Evolutionary conservation across 257 asterid species (phyloP).

Genomic region (Cynanchum wilfordii): DNA sequence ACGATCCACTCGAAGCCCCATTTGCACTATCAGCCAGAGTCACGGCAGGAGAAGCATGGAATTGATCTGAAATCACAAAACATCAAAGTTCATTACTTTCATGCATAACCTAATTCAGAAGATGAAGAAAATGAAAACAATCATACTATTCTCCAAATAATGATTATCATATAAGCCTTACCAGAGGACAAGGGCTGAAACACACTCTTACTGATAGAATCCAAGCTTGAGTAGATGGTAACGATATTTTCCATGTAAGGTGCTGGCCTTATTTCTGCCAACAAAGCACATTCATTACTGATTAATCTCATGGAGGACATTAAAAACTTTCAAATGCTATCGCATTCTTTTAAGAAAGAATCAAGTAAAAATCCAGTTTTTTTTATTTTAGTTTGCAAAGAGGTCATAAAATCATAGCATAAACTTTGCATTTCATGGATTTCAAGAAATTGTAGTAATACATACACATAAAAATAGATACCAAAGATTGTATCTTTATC

Average conservation of each 20-base stretch:
- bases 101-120: not conserved
- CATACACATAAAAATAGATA: not conserved
- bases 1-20: conserved; percentile 16
- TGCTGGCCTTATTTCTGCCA: conserved; percentile 65
- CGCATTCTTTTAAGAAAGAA: not conserved
- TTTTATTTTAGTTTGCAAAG: not conserved
- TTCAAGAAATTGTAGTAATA: not conserved
- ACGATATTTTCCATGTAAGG: conserved; percentile 59
- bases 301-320: not conserved
- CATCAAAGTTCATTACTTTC: not conserved
- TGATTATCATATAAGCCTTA: conserved; percentile 14
- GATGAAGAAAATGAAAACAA: not conserved
- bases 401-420: not conserved
- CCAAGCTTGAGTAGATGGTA: conserved; percentile 50
- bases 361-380: not conserved
- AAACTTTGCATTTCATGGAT: not conserved
- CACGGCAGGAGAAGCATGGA: conserved; percentile 16
- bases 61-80: conserved; percentile 8
- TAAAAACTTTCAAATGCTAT: not conserved
- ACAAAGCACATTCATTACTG: not conserved
- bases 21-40: conserved; percentile 8
- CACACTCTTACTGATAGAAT: conserved; percentile 42
- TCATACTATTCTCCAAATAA: not conserved
- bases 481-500: not conserved
- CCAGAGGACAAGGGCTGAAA: conserved; percentile 50